These are phyloP conservation scores for Senna siamea DNA, from an alignment of 306 rosid species.

Conservation along the genomic window DNA sequence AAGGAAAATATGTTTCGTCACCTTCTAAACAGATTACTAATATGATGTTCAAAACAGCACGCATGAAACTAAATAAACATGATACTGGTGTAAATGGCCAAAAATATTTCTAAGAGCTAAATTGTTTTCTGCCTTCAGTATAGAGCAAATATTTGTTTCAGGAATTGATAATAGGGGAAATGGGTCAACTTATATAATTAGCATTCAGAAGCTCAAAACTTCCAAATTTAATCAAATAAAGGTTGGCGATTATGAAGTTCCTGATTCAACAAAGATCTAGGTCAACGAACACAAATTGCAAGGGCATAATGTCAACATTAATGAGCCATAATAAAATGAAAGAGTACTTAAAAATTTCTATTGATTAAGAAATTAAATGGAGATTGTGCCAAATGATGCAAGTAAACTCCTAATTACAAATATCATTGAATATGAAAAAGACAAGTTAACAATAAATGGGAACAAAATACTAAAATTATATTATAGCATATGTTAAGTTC, in stretches of 20 bases:
- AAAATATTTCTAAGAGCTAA: not conserved
- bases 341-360: not conserved
- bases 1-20: constrained; percentile 48
- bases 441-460: not conserved
- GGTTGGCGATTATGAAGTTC: constrained; percentile 16
- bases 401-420: not conserved
- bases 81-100: not conserved
- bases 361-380: not conserved
- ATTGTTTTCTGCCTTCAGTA: constrained; percentile 1
- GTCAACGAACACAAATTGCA: constrained; percentile 12
- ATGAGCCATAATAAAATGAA: constrained; percentile 3
- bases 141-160: constrained; percentile 13
- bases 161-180: not conserved
- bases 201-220: constrained; percentile 1
- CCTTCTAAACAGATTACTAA: constrained; percentile 4
- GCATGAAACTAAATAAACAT: not conserved
- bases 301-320: constrained; percentile 15
- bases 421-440: not conserved
- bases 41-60: constrained; percentile 23
- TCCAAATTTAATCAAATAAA: not conserved
- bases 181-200: not conserved
- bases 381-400: constrained; percentile 1
- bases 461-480: not conserved
- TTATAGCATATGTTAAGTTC: not conserved
- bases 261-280: constrained; percentile 23